phyloP scores from a whole-genome alignment of 495 filamentous ascomycete genomes.

The Penicillium lagena region DNA sequence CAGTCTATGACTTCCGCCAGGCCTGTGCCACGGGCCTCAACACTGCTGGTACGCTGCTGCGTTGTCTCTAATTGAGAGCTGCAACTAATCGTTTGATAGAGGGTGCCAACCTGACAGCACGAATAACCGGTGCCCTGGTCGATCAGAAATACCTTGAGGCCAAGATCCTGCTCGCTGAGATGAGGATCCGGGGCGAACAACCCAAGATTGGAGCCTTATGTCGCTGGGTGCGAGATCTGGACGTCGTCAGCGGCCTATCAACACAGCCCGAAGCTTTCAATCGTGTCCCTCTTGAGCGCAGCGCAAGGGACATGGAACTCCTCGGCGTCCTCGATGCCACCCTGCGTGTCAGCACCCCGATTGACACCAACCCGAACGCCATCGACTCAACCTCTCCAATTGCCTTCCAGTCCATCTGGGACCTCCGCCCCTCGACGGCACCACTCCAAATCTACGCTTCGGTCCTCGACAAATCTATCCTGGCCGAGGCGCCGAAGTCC shows the following conservation, averaged over 20 bases:
- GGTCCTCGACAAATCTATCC: slow-evolving; percentile 30
- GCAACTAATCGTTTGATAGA: slow-evolving; percentile 16
- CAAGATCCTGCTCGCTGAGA: slow-evolving; percentile 29
- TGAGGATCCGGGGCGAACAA: slow-evolving; percentile 29
- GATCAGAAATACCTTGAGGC: slow-evolving; percentile 31
- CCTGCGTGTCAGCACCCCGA: slow-evolving; percentile 30
- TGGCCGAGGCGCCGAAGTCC: slow-evolving; percentile 20
- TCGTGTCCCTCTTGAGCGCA: slow-evolving; percentile 13
- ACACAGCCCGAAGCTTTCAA: slow-evolving; percentile 20
- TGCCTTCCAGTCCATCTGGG: slow-evolving; percentile 34
- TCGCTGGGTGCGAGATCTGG: slow-evolving; percentile 34
- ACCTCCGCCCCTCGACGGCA: slow-evolving; percentile 25
- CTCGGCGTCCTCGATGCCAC: slow-evolving; percentile 30
- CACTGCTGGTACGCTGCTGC: slow-evolving; percentile 18
- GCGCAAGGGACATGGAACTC: slow-evolving; percentile 19
- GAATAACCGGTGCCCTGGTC: slow-evolving; percentile 29
- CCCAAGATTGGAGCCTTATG: slow-evolving; percentile 35
- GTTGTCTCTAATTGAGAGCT: background rate
- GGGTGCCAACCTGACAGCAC: slow-evolving; percentile 31
- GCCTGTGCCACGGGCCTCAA: slow-evolving; percentile 33
- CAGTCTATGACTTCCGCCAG: slow-evolving; percentile 34
- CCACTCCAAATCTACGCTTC: slow-evolving; percentile 26
- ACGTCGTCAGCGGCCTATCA: slow-evolving; percentile 34
- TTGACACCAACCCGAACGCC: slow-evolving; percentile 21
- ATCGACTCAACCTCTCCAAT: slow-evolving; percentile 23